Evolutionary conservation across 2,329 filamentous ascomycete species (phyloP).

Genomic region (Dichotomopilus funicola): DNA sequence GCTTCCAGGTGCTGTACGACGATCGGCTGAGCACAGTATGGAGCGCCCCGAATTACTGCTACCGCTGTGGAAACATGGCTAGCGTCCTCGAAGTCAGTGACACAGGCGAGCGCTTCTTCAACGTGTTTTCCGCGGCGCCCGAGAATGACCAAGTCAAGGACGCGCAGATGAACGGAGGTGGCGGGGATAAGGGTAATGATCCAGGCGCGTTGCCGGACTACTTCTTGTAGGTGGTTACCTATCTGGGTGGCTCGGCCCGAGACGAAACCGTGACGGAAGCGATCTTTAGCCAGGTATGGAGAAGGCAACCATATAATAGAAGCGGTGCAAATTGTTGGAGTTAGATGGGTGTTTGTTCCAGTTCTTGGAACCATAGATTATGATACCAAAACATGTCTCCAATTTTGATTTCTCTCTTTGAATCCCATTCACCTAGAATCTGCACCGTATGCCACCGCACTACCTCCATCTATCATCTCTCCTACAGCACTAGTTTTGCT

Average conservation of each 20-base stretch:
- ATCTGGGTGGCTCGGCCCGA: too few relatives aligned
- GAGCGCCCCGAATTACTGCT: slow-evolving; percentile 96
- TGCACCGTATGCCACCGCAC: too few relatives aligned
- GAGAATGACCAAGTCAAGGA: slow-evolving; percentile 92
- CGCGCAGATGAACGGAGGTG: slow-evolving; percentile 68
- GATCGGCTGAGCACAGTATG: slow-evolving; percentile 92
- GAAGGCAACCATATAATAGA: too few relatives aligned
- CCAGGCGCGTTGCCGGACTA: slow-evolving; percentile 61
- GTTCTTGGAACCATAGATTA: not conserved
- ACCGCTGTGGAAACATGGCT: slow-evolving; percentile 93
- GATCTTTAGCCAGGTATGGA: too few relatives aligned
- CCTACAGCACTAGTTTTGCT: too few relatives aligned
- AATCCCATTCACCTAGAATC: too few relatives aligned
- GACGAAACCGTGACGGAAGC: too few relatives aligned
- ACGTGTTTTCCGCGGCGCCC: slow-evolving; percentile 93
- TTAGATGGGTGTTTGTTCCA: too few relatives aligned
- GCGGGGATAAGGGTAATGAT: slow-evolving; percentile 63
- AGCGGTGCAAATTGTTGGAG: too few relatives aligned
- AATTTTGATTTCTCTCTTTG: too few relatives aligned
- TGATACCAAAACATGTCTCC: not conserved
- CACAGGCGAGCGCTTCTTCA: slow-evolving; percentile 88
- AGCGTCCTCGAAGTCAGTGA: slow-evolving; percentile 95
- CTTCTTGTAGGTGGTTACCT: slow-evolving; percentile 48
- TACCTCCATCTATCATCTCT: too few relatives aligned
- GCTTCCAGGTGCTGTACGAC: slow-evolving; percentile 94